Conservation (phyloP, 495 filamentous ascomycete species). For the Tuber calosporum region DNA sequence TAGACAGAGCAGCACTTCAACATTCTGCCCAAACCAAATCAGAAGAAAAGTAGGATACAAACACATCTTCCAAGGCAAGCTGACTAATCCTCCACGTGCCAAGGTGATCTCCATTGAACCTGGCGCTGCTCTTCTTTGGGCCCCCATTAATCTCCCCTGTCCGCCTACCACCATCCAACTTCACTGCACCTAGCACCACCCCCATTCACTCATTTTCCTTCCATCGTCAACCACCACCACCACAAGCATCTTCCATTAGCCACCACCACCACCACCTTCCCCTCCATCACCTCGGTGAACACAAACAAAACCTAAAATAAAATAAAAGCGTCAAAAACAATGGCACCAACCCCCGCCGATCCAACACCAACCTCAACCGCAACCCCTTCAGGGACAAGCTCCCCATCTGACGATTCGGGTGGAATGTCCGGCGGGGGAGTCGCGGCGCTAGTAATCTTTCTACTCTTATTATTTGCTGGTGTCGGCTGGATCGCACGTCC, state of each 20-base stretch:
- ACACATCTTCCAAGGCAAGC: not conserved
- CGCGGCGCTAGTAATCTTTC: not conserved
- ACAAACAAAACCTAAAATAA: not conserved
- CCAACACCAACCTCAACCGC: not conserved
- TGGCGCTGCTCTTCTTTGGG: not conserved
- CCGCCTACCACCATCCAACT: not conserved
- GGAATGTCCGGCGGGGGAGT: not conserved
- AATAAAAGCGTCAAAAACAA: not conserved
- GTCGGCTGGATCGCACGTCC: conserved; percentile 29
- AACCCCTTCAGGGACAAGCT: not conserved
- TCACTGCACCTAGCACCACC: not conserved
- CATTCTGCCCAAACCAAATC: not conserved
- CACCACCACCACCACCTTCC: not conserved
- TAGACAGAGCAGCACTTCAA: not conserved
- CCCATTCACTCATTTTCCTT: not conserved
- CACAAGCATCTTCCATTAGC: not conserved
- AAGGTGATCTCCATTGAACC: not conserved
- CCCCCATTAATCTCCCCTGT: not conserved
- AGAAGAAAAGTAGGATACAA: not conserved
- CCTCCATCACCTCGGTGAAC: not conserved
- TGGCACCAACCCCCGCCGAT: not conserved
- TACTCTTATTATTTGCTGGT: not conserved
- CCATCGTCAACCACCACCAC: not conserved
- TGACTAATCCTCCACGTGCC: not conserved
- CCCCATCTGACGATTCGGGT: not conserved